phyloP scores from a whole-genome alignment of 2,329 filamentous ascomycete genomes.

The Drechslerella stenobrocha region DNA sequence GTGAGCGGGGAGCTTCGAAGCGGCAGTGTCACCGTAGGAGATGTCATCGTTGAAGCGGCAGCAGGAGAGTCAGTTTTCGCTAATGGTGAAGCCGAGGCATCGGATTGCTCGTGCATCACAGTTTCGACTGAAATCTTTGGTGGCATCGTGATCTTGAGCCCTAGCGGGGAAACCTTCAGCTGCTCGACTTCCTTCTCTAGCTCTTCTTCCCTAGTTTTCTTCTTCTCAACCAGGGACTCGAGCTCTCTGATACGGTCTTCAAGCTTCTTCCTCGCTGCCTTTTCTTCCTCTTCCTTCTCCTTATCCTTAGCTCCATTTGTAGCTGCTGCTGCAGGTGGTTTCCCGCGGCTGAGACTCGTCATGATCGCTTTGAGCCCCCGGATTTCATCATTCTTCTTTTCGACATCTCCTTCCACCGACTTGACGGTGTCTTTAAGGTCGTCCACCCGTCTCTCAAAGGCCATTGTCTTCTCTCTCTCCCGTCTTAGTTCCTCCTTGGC shows the following conservation, averaged over 20 bases:
- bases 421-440: conserved; percentile 53
- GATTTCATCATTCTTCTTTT: conserved; percentile 96
- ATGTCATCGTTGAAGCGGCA: background rate
- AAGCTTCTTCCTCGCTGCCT: conserved; percentile 68
- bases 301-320: conserved; percentile 50
- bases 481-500: conserved; percentile 83
- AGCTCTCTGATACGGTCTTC: conserved; percentile 81
- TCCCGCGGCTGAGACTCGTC: conserved; percentile 83
- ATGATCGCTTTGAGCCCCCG: conserved; percentile 96
- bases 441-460: conserved; percentile 58
- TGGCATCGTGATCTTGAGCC: conserved; percentile 45
- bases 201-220: conserved; percentile 76
- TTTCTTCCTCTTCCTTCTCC: conserved; percentile 63
- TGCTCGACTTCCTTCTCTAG: conserved; percentile 78
- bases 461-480: conserved; percentile 79
- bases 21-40: background rate
- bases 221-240: conserved; percentile 71
- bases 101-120: background rate
- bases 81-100: background rate
- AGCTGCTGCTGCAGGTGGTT: conserved; percentile 55
- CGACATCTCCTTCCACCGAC: conserved; percentile 64
- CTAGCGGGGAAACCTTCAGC: conserved; percentile 55
- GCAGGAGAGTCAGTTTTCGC: background rate
- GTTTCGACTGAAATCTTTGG: conserved; percentile 11
- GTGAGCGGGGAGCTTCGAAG: conserved; percentile 4